phyloP scores from a whole-genome alignment of 148 eudicot species.

The Limonium bicolor region DNA sequence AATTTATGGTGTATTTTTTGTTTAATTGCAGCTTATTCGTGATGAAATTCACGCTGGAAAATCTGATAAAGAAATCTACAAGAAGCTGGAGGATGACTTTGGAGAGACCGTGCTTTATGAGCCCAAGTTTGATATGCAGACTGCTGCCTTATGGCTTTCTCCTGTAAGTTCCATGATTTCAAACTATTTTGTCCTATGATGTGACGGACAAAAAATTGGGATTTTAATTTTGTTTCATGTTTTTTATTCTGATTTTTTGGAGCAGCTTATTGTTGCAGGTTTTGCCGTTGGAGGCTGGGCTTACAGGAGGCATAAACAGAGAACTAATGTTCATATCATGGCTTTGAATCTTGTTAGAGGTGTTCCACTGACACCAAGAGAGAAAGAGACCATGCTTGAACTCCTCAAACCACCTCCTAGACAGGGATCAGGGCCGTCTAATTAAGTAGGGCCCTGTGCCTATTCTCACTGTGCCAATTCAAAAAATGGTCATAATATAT shows the following conservation, averaged over 20 bases:
- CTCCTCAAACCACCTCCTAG: conserved; percentile 68
- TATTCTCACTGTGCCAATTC: too few species aligned
- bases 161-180: conserved; percentile 39
- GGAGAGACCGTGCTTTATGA: conserved; percentile 85
- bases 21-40: conserved; percentile 60
- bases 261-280: conserved; percentile 73
- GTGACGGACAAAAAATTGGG: neutral
- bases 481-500: too few species aligned
- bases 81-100: conserved; percentile 80
- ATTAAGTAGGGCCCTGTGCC: too few species aligned
- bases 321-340: conserved; percentile 84
- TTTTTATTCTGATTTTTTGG: conserved; percentile 1
- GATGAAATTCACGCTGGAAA: conserved; percentile 86
- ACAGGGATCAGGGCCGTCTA: too few species aligned
- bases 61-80: conserved; percentile 72
- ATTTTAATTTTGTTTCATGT: conserved; percentile 1
- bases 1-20: neutral
- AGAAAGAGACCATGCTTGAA: conserved; percentile 79
- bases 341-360: conserved; percentile 83
- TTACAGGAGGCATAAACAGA: conserved; percentile 65
- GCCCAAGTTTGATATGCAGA: conserved; percentile 89
- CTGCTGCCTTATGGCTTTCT: conserved; percentile 89
- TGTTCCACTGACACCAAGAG: conserved; percentile 69
- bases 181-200: neutral
- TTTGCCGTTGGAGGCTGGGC: conserved; percentile 81